These are phyloP conservation scores for Stachybotrys elegans DNA, from an alignment of 2,329 filamentous ascomycete genomes.

Conservation along the genomic window DNA sequence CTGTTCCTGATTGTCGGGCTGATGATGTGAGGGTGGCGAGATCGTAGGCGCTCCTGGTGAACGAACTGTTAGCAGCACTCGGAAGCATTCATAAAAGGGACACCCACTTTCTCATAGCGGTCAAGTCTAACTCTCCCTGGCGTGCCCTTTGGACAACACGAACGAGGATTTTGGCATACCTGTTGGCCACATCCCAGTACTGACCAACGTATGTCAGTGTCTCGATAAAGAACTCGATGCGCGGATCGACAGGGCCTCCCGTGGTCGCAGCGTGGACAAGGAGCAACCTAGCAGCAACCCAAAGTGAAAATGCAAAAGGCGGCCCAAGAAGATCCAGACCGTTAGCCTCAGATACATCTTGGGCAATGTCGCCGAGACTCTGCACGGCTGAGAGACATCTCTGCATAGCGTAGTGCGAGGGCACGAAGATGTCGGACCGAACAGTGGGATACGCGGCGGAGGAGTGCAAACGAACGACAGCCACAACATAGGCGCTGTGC, in stretches of 20 bases:
- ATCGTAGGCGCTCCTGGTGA: slow-evolving; percentile 31
- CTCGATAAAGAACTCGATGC: slow-evolving; percentile 38
- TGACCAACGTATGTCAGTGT: slow-evolving; percentile 35
- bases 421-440: slow-evolving; percentile 34
- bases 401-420: slow-evolving; percentile 40
- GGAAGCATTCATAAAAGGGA: accelerated
- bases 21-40: slow-evolving; percentile 30
- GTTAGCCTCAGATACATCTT: slow-evolving; percentile 37
- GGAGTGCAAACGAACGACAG: slow-evolving; percentile 38
- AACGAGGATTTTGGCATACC: slow-evolving; percentile 34
- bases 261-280: slow-evolving; percentile 35
- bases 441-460: slow-evolving; percentile 36
- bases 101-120: slow-evolving; percentile 35
- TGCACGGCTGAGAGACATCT: slow-evolving; percentile 38
- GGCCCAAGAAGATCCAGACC: slow-evolving; percentile 36
- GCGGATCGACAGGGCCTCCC: slow-evolving; percentile 29
- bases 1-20: slow-evolving; percentile 29
- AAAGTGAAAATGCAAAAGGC: slow-evolving; percentile 38
- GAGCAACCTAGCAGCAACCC: slow-evolving; percentile 35
- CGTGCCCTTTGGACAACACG: slow-evolving; percentile 31
- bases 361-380: slow-evolving; percentile 36
- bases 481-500: slow-evolving; percentile 38
- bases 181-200: slow-evolving; percentile 38
- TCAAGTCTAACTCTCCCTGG: slow-evolving; percentile 29
- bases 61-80: slow-evolving; percentile 4